These are phyloP conservation scores for Acer saccharum DNA, from an alignment of 345 rosid genomes.

Conservation along the genomic window DNA sequence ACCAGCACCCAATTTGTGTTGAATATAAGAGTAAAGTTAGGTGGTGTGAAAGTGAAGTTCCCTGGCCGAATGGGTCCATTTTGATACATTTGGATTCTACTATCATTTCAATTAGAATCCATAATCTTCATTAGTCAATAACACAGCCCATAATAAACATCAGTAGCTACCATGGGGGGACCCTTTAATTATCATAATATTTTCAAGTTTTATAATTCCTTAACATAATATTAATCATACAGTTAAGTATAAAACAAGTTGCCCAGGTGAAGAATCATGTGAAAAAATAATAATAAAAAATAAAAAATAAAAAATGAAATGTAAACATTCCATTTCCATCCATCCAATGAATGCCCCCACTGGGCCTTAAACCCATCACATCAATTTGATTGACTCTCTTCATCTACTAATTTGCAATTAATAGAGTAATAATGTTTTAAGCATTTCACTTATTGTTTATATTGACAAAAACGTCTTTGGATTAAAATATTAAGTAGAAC, in stretches of 20 bases:
- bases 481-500: too few relatives aligned
- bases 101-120: slow-evolving; percentile 20
- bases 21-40: slow-evolving; percentile 23
- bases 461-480: neutral
- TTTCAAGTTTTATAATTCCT: neutral
- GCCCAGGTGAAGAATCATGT: neutral
- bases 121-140: slow-evolving; percentile 12
- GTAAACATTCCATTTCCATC: neutral
- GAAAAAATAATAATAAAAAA: neutral
- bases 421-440: too few relatives aligned
- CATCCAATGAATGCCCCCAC: neutral
- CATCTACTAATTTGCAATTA: slow-evolving; percentile 18
- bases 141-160: neutral
- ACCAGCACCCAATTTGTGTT: slow-evolving; percentile 20
- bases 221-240: neutral
- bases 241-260: neutral
- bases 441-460: too few relatives aligned
- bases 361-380: slow-evolving; percentile 16
- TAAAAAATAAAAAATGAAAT: neutral
- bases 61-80: slow-evolving; percentile 19
- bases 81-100: slow-evolving; percentile 20
- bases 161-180: neutral
- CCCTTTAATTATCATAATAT: neutral
- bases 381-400: slow-evolving; percentile 31
- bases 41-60: slow-evolving; percentile 24